Conservation (phyloP, 2,329 filamentous ascomycete species). For the Dactylellina haptotyla region DNA sequence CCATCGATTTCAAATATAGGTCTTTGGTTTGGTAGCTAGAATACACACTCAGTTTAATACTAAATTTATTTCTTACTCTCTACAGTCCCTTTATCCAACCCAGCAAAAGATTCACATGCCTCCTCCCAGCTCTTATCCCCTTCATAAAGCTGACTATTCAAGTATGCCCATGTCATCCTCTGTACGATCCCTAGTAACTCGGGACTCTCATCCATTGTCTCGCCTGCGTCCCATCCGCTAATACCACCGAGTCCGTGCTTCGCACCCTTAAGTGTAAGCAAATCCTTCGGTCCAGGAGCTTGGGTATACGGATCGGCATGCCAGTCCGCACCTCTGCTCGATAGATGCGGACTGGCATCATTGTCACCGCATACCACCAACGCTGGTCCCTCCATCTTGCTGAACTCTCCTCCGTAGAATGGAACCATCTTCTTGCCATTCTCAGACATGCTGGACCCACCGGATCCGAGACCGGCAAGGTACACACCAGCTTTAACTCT, state of each 20-base stretch:
- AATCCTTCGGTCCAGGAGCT: slow-evolving; percentile 60
- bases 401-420: slow-evolving; percentile 60
- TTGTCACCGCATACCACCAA: slow-evolving; percentile 62
- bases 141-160: slow-evolving; percentile 61
- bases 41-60: too few relatives aligned
- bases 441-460: slow-evolving; percentile 59
- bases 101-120: slow-evolving; percentile 57
- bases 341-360: slow-evolving; percentile 60
- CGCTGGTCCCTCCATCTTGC: slow-evolving; percentile 60
- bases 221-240: slow-evolving; percentile 61
- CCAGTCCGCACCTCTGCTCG: slow-evolving; percentile 61
- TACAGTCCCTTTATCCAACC: slow-evolving; percentile 57
- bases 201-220: slow-evolving; percentile 61
- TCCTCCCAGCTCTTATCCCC: slow-evolving; percentile 60
- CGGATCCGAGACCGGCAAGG: slow-evolving; percentile 60
- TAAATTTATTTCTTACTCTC: slow-evolving; percentile 59
- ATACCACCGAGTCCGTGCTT: slow-evolving; percentile 62
- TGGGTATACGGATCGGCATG: slow-evolving; percentile 61
- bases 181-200: slow-evolving; percentile 60
- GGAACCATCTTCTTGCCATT: slow-evolving; percentile 58
- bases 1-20: too few relatives aligned
- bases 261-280: slow-evolving; percentile 60
- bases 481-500: slow-evolving; percentile 62
- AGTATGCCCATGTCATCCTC: slow-evolving; percentile 62
- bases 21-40: too few relatives aligned